Conservation (phyloP, 129 eudicot genomes). For the Flaveria bidentis region DNA sequence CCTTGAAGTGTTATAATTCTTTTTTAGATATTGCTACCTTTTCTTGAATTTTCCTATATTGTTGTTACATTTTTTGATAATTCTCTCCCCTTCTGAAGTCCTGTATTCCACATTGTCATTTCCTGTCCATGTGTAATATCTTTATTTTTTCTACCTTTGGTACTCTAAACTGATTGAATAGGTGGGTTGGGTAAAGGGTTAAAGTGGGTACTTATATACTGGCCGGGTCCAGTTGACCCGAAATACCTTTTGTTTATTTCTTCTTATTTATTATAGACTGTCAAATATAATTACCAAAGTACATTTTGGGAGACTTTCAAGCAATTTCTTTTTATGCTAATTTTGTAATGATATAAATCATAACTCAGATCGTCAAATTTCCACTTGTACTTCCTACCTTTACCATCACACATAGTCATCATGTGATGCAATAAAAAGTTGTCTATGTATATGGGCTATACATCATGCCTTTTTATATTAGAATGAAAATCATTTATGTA, state of each 20-base stretch:
- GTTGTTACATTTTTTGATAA: not conserved
- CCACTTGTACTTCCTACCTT: not conserved
- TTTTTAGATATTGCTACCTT: not conserved
- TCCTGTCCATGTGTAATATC: not conserved
- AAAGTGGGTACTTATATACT: not conserved
- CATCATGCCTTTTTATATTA: not conserved
- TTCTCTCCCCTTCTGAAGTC: not conserved
- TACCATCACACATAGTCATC: not conserved
- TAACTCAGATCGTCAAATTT: not conserved
- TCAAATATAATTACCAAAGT: not conserved
- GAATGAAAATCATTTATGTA: constrained; percentile 10
- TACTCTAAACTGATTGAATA: not conserved
- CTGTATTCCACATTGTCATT: not conserved
- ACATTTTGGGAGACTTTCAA: not conserved
- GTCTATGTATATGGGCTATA: not conserved
- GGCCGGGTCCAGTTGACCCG: not conserved
- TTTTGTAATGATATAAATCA: not conserved
- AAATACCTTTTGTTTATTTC: not conserved
- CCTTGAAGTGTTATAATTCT: constrained; percentile 1
- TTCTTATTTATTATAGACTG: not conserved
- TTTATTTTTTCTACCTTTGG: not conserved
- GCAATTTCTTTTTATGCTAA: not conserved
- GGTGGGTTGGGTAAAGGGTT: not conserved
- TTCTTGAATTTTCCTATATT: not conserved
- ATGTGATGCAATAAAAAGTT: not conserved